Conservation (phyloP, 371 early-diverging fungal genomes). For the Apophysomyces ossiformis region DNA sequence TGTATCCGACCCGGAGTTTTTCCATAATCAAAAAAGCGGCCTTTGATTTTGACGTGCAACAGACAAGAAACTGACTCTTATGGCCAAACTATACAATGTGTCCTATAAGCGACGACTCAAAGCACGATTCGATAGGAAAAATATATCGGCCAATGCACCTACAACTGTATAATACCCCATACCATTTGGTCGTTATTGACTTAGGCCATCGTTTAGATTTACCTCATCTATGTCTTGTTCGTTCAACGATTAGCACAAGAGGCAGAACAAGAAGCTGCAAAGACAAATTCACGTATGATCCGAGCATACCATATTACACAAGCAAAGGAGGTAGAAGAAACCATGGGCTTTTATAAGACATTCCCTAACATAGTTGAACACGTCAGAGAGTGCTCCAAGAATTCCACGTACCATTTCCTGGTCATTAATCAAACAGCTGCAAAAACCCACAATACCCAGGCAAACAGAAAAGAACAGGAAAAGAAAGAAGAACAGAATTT, state of each 20-base stretch:
- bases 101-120: neutral
- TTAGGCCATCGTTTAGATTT: conserved; percentile 16
- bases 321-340: conserved; percentile 17
- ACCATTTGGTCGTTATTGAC: neutral
- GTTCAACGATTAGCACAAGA: conserved; percentile 23
- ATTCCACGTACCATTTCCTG: neutral
- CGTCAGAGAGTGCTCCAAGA: conserved; percentile 10
- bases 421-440: too few species aligned
- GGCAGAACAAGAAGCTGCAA: conserved; percentile 15
- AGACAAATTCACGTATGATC: conserved; percentile 12
- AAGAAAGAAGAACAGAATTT: neutral
- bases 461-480: neutral
- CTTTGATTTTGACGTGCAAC: too few species aligned
- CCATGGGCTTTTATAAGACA: neutral
- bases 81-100: neutral
- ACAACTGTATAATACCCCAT: neutral
- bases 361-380: neutral
- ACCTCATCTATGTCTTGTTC: conserved; percentile 25
- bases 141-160: neutral
- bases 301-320: conserved; percentile 14
- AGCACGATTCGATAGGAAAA: neutral
- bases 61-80: neutral
- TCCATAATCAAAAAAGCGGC: too few species aligned
- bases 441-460: neutral
- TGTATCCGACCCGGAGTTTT: too few species aligned